Conservation (phyloP, 306 rosid genomes). For the Medicago lupulina region DNA sequence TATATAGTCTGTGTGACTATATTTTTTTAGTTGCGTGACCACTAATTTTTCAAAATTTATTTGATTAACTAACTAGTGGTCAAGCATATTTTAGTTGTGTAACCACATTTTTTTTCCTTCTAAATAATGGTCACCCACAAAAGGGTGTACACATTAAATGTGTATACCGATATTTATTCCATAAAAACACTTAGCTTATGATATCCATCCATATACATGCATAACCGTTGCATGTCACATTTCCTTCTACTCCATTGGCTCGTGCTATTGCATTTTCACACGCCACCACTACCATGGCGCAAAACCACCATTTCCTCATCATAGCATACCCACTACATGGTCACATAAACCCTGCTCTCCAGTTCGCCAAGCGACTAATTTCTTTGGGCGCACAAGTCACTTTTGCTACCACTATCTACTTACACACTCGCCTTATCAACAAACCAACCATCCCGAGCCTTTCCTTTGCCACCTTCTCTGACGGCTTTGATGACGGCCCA, state of each 20-base stretch:
- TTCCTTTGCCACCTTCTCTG: constrained; percentile 48
- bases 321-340: constrained; percentile 54
- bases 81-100: too few relatives aligned
- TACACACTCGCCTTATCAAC: constrained; percentile 35
- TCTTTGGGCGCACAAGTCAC: constrained; percentile 50
- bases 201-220: neutral
- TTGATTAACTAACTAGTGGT: too few relatives aligned
- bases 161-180: too few relatives aligned
- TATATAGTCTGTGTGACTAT: too few relatives aligned
- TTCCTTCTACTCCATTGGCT: neutral
- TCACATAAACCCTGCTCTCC: constrained; percentile 60
- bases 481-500: constrained; percentile 52
- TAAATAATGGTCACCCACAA: too few relatives aligned
- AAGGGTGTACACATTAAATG: too few relatives aligned
- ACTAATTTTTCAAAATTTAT: too few relatives aligned
- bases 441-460: constrained; percentile 34
- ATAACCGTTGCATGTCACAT: neutral
- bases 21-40: too few relatives aligned
- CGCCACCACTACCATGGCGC: constrained; percentile 27
- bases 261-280: neutral
- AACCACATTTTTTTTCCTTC: too few relatives aligned
- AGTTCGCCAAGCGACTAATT: constrained; percentile 49
- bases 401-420: constrained; percentile 29
- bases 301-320: constrained; percentile 45
- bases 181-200: neutral